These are phyloP conservation scores for Xylariomycetidae sp. DNA, from an alignment of 2,329 filamentous ascomycete genomes.

Conservation along the genomic window DNA sequence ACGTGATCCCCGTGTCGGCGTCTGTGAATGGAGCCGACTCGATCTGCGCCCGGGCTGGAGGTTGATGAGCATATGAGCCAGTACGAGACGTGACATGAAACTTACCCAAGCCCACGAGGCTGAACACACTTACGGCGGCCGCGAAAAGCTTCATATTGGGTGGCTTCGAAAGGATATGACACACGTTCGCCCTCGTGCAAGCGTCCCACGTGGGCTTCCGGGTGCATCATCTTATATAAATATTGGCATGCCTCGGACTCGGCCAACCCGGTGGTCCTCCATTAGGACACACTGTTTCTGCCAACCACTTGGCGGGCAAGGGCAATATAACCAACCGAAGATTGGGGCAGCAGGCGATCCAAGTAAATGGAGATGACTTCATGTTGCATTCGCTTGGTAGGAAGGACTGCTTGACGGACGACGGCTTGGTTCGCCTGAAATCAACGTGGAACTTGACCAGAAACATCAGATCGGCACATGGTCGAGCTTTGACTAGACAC, in stretches of 20 bases:
- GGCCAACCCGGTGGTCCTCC: no score
- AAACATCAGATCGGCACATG: constrained; percentile 4
- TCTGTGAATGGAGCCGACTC: constrained; percentile 30
- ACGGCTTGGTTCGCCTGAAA: constrained; percentile 13
- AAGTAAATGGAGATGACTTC: constrained; percentile 2
- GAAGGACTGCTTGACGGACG: no score
- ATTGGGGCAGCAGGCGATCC: no score
- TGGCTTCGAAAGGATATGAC: no score
- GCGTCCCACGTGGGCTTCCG: no score
- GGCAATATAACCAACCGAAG: no score
- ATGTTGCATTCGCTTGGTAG: constrained; percentile 9
- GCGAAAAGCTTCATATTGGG: neutral
- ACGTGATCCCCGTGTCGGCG: constrained; percentile 35
- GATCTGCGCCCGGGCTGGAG: constrained; percentile 22
- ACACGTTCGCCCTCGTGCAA: no score
- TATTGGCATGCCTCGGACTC: no score
- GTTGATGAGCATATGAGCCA: constrained; percentile 5
- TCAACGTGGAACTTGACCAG: constrained; percentile 9
- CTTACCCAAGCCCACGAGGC: constrained; percentile 27
- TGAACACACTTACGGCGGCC: constrained; percentile 12
- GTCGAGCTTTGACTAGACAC: no score
- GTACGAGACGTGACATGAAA: neutral
- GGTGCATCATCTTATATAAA: no score
- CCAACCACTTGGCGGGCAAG: no score
- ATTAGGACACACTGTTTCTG: no score